These are phyloP conservation scores for Asterella californica DNA, from an alignment of 225 moss, liverwort and hornwort species.

Conservation along the genomic window DNA sequence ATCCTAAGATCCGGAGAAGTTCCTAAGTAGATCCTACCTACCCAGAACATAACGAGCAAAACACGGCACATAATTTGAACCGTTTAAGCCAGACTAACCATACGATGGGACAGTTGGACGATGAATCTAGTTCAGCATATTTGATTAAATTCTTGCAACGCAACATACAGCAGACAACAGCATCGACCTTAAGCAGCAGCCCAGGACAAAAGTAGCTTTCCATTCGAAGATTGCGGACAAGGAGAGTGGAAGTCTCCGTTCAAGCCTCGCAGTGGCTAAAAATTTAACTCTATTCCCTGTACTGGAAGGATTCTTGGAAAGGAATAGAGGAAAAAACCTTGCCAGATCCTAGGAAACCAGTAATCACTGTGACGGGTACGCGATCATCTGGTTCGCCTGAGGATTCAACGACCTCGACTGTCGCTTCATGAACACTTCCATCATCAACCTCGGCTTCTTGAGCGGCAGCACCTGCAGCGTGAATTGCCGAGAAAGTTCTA, in stretches of 20 bases:
- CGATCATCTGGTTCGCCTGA: conserved; percentile 47
- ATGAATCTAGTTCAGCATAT: neutral
- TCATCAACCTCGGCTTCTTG: conserved; percentile 15
- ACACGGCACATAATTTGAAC: neutral
- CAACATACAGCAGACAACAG: neutral
- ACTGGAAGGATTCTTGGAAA: neutral
- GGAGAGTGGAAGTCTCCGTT: neutral
- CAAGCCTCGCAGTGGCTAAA: neutral
- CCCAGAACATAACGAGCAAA: neutral
- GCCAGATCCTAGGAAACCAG: conserved; percentile 90
- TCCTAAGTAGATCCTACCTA: neutral
- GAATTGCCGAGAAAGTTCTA: neutral
- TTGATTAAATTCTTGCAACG: neutral
- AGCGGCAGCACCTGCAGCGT: neutral
- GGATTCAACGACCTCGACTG: conserved; percentile 64
- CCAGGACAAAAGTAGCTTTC: neutral
- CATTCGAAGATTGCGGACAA: neutral
- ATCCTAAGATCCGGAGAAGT: neutral
- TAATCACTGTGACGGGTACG: conserved; percentile 88
- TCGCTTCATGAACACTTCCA: conserved; percentile 13
- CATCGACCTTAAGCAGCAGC: neutral
- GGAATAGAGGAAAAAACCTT: conserved; percentile 49
- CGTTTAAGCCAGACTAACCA: neutral
- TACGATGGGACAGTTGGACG: no score
- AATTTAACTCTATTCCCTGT: neutral